Evolutionary conservation across 352 stramenopile species (phyloP).

Genomic region (Pythium aristosporum): DNA sequence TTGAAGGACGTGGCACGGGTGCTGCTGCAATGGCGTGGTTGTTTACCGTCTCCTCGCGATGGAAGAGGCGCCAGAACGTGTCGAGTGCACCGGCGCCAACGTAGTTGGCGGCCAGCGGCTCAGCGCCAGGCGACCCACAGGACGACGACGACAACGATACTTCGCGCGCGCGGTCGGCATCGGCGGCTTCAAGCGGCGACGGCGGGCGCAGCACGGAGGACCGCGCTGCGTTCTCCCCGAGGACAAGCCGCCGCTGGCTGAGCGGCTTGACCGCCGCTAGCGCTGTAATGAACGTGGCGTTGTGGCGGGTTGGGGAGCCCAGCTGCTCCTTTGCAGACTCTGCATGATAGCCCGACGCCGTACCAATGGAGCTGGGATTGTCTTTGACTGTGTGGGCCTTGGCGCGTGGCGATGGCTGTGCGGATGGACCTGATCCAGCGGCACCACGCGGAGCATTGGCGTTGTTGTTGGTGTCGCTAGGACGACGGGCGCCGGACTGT

Average conservation of each 20-base stretch:
- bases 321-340: neutral
- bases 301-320: neutral
- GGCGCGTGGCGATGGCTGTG: slow-evolving; percentile 25
- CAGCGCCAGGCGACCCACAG: slow-evolving; percentile 12
- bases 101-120: slow-evolving; percentile 51
- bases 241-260: neutral
- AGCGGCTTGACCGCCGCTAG: slow-evolving; percentile 30
- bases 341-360: neutral
- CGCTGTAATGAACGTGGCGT: slow-evolving; percentile 49
- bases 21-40: slow-evolving; percentile 39
- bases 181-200: slow-evolving; percentile 53
- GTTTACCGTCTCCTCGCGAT: slow-evolving; percentile 57
- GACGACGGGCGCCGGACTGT: slow-evolving; percentile 11
- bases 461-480: slow-evolving; percentile 22
- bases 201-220: slow-evolving; percentile 40
- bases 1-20: neutral
- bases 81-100: slow-evolving; percentile 55
- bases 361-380: neutral
- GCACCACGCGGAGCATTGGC: neutral
- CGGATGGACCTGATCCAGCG: neutral
- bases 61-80: slow-evolving; percentile 72
- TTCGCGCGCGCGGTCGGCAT: slow-evolving; percentile 29
- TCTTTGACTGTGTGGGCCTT: slow-evolving; percentile 22
- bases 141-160: neutral
- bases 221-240: neutral